Conservation (phyloP, 2,329 filamentous ascomycete genomes). For the Sclerotinia nivalis region DNA sequence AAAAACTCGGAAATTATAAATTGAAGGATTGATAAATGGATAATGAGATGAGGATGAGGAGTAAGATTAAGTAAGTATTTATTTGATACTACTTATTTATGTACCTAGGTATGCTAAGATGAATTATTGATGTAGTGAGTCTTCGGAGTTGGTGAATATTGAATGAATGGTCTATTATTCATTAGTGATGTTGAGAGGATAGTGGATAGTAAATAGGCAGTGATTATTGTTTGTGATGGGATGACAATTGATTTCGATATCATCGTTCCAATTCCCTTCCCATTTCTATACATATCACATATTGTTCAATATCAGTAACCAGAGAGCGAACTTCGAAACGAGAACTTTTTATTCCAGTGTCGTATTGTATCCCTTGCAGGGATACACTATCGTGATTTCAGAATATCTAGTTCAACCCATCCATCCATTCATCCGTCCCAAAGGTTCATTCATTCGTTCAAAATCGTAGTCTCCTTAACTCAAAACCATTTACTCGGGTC, state of each 20-base stretch:
- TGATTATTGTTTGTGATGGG: neutral
- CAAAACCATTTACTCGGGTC: constrained; percentile 1
- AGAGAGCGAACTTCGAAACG: neutral
- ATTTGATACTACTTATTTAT: no score
- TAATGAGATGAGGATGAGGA: no score
- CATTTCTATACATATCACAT: neutral
- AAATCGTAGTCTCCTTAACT: neutral
- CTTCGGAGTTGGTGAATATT: neutral
- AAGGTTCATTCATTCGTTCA: constrained; percentile 13
- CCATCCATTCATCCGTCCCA: neutral
- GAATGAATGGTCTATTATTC: no score
- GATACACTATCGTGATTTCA: neutral
- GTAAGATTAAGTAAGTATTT: no score
- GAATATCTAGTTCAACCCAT: neutral
- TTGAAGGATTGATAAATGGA: no score
- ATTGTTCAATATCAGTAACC: no score
- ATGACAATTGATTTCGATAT: neutral
- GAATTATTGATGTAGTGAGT: neutral
- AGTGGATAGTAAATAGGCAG: no score
- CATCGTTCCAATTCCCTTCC: neutral
- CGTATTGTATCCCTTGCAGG: neutral
- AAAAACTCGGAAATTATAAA: no score
- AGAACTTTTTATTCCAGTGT: neutral
- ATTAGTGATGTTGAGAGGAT: neutral
- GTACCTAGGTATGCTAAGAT: no score